A percentile compares a stretch with the other conserved stretches of the same genome.
These are phyloP conservation scores for Globisporangium irregulare DNA, from an alignment of 352 stramenopile species.

Conservation along the genomic window DNA sequence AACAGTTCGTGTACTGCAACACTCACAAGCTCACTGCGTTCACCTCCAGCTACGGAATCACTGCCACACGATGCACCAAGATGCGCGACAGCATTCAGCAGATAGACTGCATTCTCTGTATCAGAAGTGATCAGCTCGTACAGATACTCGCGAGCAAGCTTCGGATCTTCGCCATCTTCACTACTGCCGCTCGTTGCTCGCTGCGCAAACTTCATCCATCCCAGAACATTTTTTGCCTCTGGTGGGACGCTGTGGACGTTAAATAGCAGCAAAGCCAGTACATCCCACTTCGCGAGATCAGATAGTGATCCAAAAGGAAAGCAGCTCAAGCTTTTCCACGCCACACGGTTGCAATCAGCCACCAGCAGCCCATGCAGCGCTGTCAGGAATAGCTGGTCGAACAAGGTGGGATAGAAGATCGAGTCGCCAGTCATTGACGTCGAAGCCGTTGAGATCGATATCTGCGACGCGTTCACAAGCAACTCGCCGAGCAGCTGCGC, in stretches of 20 bases:
- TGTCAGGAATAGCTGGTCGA: slow-evolving; percentile 85
- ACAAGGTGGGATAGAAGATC: slow-evolving; percentile 72
- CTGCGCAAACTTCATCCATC: slow-evolving; percentile 70
- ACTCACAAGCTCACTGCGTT: slow-evolving; percentile 41
- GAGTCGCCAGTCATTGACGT: slow-evolving; percentile 23
- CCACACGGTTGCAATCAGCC: slow-evolving; percentile 73
- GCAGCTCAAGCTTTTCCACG: slow-evolving; percentile 63
- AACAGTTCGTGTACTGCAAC: slow-evolving; percentile 69
- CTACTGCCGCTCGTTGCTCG: slow-evolving; percentile 24
- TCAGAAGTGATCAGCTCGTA: slow-evolving; percentile 62
- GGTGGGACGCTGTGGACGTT: slow-evolving; percentile 60
- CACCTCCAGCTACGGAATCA: slow-evolving; percentile 22
- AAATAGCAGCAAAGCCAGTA: slow-evolving; percentile 71
- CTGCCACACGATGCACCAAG: slow-evolving; percentile 31
- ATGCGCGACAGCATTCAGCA: slow-evolving; percentile 68
- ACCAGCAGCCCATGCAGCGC: slow-evolving; percentile 70
- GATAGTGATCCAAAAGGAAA: slow-evolving; percentile 76
- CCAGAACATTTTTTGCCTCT: slow-evolving; percentile 49
- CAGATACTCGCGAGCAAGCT: slow-evolving; percentile 41
- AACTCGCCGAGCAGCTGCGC: slow-evolving; percentile 67
- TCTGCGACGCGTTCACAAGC: slow-evolving; percentile 48
- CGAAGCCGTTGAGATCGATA: slow-evolving; percentile 43
- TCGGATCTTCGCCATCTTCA: slow-evolving; percentile 24
- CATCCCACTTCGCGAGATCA: slow-evolving; percentile 80
- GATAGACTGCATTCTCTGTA: slow-evolving; percentile 58